Conservation (phyloP, 176 grass and related monocot species). For the Pontederia crassipes region DNA sequence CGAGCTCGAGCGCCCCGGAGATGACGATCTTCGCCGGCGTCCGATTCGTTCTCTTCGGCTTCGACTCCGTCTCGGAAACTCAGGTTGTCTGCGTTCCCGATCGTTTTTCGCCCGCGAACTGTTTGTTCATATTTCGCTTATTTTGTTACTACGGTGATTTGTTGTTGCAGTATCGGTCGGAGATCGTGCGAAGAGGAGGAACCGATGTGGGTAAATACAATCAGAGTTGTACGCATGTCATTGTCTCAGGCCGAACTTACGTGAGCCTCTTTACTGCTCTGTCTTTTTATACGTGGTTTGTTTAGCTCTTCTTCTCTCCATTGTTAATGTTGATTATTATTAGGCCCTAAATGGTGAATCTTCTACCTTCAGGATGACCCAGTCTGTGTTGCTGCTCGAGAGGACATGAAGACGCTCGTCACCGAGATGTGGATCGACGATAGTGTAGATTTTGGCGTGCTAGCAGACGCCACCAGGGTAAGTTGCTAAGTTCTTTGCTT, state of each 20-base stretch:
- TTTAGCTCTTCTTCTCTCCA: neutral
- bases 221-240: conserved; percentile 52
- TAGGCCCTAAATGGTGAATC: neutral
- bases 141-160: neutral
- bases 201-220: conserved; percentile 38
- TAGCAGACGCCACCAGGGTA: conserved; percentile 54
- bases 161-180: conserved; percentile 54
- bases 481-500: conserved; percentile 26
- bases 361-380: conserved; percentile 46
- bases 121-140: neutral
- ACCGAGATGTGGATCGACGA: conserved; percentile 70
- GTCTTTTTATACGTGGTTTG: neutral
- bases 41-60: conserved; percentile 64
- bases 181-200: conserved; percentile 54
- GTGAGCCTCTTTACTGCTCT: conserved; percentile 33
- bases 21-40: conserved; percentile 51
- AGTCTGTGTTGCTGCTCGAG: conserved; percentile 48
- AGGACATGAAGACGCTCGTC: conserved; percentile 57
- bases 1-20: conserved; percentile 18
- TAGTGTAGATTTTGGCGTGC: conserved; percentile 33
- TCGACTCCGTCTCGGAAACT: conserved; percentile 42
- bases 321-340: neutral
- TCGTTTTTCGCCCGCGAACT: neutral
- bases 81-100: conserved; percentile 35
- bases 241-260: conserved; percentile 50